Evolutionary conservation across 2,329 filamentous ascomycete genomes (phyloP).

Genomic region (Alternaria sp.): DNA sequence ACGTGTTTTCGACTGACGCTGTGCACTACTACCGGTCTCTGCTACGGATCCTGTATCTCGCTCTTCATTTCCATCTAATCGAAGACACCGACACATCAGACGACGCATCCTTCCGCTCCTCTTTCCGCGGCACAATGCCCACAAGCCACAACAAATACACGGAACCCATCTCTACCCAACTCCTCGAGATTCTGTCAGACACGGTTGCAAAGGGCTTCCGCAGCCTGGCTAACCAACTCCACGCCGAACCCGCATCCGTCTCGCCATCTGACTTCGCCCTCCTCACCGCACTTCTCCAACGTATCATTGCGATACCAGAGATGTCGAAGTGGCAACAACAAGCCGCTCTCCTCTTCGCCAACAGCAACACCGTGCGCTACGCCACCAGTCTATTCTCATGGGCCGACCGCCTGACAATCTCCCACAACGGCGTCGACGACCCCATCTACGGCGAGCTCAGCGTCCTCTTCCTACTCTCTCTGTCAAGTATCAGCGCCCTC

Average conservation of each 20-base stretch:
- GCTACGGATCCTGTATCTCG: conserved; percentile 83
- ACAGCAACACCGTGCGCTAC: conserved; percentile 74
- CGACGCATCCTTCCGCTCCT: conserved; percentile 37
- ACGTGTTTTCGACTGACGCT: conserved; percentile 62
- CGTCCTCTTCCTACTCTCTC: conserved; percentile 83
- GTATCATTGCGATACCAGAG: conserved; percentile 77
- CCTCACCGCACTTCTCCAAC: conserved; percentile 86
- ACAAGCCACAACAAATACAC: conserved; percentile 51
- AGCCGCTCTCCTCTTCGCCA: conserved; percentile 58
- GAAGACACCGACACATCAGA: conserved; percentile 41
- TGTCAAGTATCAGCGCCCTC: conserved; percentile 79
- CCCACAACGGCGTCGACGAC: conserved; percentile 65
- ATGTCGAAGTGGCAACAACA: conserved; percentile 67
- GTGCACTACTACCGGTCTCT: conserved; percentile 81
- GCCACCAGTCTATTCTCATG: conserved; percentile 90
- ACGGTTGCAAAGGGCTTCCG: conserved; percentile 84
- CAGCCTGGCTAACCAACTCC: conserved; percentile 78
- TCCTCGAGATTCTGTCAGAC: conserved; percentile 80
- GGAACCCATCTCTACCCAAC: conserved; percentile 42
- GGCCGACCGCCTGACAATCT: conserved; percentile 79
- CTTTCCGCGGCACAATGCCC: conserved; percentile 44
- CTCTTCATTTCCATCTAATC: conserved; percentile 68
- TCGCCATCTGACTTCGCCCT: conserved; percentile 83
- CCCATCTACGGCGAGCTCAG: conserved; percentile 94
- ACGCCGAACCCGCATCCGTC: conserved; percentile 71